Percentiles rank a stretch among this genome's conserved stretches.
phyloP scores from a whole-genome alignment of 257 asterid genomes.

The Solanum sejunctum region DNA sequence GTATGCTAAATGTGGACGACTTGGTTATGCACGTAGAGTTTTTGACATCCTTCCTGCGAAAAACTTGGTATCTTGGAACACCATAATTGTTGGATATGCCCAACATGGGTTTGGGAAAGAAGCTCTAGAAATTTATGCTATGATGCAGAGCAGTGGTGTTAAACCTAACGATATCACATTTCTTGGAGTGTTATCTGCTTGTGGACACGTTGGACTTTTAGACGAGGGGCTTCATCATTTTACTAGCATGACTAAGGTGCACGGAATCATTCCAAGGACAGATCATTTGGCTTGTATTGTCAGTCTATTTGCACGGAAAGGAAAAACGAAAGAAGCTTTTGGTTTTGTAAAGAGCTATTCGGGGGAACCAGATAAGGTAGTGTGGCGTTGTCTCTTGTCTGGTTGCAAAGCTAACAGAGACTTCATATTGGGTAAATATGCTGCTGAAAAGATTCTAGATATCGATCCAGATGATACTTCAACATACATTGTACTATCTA shows the following conservation, averaged over 20 bases:
- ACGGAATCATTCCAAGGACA: conserved; percentile 34
- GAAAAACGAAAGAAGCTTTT: conserved; percentile 42
- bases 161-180: conserved; percentile 54
- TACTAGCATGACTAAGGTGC: conserved; percentile 38
- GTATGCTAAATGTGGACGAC: conserved; percentile 71
- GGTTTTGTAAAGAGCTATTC: conserved; percentile 27
- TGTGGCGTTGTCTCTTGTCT: conserved; percentile 71
- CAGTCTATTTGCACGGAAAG: conserved; percentile 51
- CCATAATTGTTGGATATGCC: conserved; percentile 65
- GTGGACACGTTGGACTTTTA: conserved; percentile 58
- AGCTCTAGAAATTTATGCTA: conserved; percentile 49
- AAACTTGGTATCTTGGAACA: conserved; percentile 67
- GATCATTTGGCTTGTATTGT: conserved; percentile 77
- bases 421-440: conserved; percentile 34
- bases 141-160: conserved; percentile 32
- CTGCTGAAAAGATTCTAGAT: conserved; percentile 50
- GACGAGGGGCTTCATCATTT: conserved; percentile 49
- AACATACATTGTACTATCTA: conserved; percentile 50
- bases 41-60: conserved; percentile 40
- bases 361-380: conserved; percentile 40
- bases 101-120: conserved; percentile 62
- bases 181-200: conserved; percentile 53
- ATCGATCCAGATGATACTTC: conserved; percentile 68
- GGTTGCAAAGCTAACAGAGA: conserved; percentile 51
- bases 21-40: conserved; percentile 41